Conservation (phyloP, 306 rosid genomes). For the Trichosanthes truncata region DNA sequence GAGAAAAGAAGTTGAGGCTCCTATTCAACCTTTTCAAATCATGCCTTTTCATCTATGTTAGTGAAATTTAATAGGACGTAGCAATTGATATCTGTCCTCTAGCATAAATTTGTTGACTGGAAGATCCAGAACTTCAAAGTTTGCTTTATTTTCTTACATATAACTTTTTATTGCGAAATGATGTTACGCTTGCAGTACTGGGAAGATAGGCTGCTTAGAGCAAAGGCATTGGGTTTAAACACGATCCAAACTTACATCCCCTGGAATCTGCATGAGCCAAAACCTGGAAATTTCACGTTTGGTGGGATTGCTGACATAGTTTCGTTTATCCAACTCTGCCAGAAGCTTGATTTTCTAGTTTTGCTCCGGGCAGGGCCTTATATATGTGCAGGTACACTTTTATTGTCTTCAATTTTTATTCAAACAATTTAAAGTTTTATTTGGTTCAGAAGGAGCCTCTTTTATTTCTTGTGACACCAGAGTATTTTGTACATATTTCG, state of each 20-base stretch:
- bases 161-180: constrained; percentile 14
- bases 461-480: background rate
- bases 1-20: background rate
- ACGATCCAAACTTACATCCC: constrained; percentile 88
- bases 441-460: background rate
- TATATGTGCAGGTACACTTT: constrained; percentile 63
- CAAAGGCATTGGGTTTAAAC: constrained; percentile 87
- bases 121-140: background rate
- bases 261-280: constrained; percentile 91
- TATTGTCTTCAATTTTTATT: background rate
- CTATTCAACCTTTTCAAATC: background rate
- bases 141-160: background rate
- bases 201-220: constrained; percentile 92
- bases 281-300: constrained; percentile 53
- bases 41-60: background rate
- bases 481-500: background rate
- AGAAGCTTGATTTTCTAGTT: constrained; percentile 62
- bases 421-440: background rate
- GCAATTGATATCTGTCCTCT: background rate
- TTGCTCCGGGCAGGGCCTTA: constrained; percentile 94
- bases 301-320: constrained; percentile 69
- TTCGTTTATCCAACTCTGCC: constrained; percentile 66
- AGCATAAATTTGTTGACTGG: background rate
- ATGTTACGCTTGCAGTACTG: constrained; percentile 54
- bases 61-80: background rate